These are phyloP conservation scores for Ogataea sp. DNA, from an alignment of 805 yeast species.

Conservation along the genomic window DNA sequence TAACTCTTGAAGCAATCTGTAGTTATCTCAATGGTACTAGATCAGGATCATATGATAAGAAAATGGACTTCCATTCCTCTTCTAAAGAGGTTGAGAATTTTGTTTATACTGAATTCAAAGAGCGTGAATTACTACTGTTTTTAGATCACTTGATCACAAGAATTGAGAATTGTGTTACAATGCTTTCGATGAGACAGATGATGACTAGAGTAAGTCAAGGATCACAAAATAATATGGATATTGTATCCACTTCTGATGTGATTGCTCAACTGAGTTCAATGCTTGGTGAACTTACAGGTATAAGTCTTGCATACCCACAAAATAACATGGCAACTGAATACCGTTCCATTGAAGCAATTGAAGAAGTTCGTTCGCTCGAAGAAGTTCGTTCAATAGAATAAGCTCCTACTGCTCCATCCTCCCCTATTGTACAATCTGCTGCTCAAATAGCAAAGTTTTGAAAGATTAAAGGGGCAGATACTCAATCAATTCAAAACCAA, in stretches of 20 bases:
- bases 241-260: not conserved
- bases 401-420: no score
- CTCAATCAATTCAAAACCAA: no score
- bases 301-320: not conserved
- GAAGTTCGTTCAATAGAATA: no score
- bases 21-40: constrained; percentile 38
- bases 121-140: constrained; percentile 41
- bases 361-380: not conserved
- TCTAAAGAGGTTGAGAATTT: not conserved
- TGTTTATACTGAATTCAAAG: constrained; percentile 5
- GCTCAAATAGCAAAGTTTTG: no score
- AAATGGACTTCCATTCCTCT: not conserved
- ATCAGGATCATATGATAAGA: constrained; percentile 10
- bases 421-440: no score
- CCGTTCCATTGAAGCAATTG: not conserved
- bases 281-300: not conserved
- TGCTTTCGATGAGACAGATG: not conserved
- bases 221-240: no score
- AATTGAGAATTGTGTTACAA: constrained; percentile 47
- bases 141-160: constrained; percentile 63
- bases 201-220: not conserved
- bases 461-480: no score
- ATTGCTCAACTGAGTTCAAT: not conserved
- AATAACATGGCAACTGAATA: not conserved
- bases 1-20: constrained; percentile 51